A percentile compares a stretch with the other conserved stretches of the same genome.
Evolutionary conservation across 179 eudicot genomes (phyloP).

Genomic region (Drosera spatulata): DNA sequence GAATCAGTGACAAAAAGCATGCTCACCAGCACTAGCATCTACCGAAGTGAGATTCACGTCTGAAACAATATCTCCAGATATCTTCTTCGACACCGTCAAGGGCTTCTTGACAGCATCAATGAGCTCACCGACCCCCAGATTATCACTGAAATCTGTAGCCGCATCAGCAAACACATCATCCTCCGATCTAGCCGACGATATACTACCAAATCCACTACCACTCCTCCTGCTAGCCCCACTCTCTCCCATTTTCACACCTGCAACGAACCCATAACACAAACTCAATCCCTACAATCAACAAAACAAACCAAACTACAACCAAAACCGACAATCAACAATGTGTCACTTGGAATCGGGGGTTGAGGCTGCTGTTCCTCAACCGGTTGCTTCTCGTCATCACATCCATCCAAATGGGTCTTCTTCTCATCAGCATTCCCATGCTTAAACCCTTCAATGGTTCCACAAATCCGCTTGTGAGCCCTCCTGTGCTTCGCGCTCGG

Average conservation of each 20-base stretch:
- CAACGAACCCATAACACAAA: constrained; percentile 10
- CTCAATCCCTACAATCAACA: constrained; percentile 4
- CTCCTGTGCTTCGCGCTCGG: constrained; percentile 69
- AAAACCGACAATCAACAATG: neutral
- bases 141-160: constrained; percentile 40
- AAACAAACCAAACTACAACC: neutral
- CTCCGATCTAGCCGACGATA: constrained; percentile 50
- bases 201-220: constrained; percentile 38
- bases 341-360: constrained; percentile 28
- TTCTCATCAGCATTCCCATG: constrained; percentile 16
- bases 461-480: constrained; percentile 78
- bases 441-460: constrained; percentile 47
- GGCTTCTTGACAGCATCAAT: constrained; percentile 22
- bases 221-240: constrained; percentile 25
- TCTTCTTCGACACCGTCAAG: constrained; percentile 20
- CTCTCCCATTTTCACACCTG: constrained; percentile 39
- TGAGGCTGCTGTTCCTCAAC: constrained; percentile 25
- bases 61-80: constrained; percentile 9
- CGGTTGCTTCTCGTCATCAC: constrained; percentile 40
- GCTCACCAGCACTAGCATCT: constrained; percentile 30
- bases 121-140: constrained; percentile 17
- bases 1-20: no score
- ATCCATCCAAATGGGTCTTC: constrained; percentile 18
- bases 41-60: constrained; percentile 3
- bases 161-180: constrained; percentile 71